Conservation (phyloP, 305 asterid species). For the Caryopteris hybrid region DNA sequence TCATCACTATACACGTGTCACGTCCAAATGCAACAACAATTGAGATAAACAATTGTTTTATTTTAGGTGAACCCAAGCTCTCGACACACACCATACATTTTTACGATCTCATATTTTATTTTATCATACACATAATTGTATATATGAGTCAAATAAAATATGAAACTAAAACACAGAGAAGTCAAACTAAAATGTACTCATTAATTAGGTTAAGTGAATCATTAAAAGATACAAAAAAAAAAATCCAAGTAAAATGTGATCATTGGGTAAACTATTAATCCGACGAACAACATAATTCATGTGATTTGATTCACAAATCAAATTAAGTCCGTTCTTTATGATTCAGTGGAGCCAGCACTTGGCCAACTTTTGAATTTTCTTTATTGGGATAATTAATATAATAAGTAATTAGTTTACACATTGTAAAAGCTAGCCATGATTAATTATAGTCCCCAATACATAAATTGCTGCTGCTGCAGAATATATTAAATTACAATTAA, state of each 20-base stretch:
- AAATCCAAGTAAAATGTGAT: neutral
- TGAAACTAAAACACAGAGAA: no score
- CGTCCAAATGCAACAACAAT: no score
- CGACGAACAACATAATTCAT: neutral
- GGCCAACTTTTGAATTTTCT: neutral
- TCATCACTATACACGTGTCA: no score
- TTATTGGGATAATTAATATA: neutral
- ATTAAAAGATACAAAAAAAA: no score
- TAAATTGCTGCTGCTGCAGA: neutral
- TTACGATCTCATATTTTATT: no score
- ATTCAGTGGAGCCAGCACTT: conserved; percentile 15
- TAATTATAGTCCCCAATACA: neutral
- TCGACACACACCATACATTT: no score
- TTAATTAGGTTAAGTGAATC: no score
- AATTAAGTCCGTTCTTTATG: neutral
- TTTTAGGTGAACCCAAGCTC: no score
- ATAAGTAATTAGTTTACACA: neutral
- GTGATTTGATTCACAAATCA: neutral
- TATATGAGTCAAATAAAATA: no score
- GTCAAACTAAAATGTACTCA: no score
- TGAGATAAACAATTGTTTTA: no score
- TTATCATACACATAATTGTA: no score
- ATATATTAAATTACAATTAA: neutral
- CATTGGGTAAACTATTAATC: neutral
- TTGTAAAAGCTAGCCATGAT: neutral